A percentile compares a stretch with the other conserved stretches of the same genome.
These are phyloP conservation scores for Mycotypha africana DNA, from an alignment of 371 early-diverging fungal species.

Conservation along the genomic window DNA sequence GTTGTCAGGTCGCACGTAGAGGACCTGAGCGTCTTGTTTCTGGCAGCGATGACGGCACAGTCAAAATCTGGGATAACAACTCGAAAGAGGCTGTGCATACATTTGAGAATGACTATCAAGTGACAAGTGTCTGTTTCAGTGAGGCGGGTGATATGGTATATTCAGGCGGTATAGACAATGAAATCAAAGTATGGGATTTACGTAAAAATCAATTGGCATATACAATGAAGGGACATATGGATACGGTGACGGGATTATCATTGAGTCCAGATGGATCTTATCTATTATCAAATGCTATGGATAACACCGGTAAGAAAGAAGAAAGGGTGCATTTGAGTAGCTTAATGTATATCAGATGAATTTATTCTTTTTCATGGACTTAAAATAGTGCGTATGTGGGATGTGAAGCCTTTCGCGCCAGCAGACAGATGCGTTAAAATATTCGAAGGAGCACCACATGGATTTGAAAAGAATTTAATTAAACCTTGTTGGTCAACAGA, in stretches of 20 bases:
- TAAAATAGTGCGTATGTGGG: slow-evolving; percentile 82
- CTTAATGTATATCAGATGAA: too few species aligned
- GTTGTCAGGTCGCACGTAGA: slow-evolving; percentile 55
- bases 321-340: neutral
- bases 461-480: slow-evolving; percentile 89
- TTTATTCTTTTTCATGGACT: neutral
- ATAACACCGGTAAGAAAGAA: slow-evolving; percentile 73
- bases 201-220: slow-evolving; percentile 66
- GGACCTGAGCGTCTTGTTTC: slow-evolving; percentile 68
- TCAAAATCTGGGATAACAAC: slow-evolving; percentile 76
- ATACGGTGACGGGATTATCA: slow-evolving; percentile 86
- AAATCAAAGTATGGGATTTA: slow-evolving; percentile 87
- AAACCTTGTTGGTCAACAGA: slow-evolving; percentile 88
- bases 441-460: slow-evolving; percentile 91
- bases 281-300: slow-evolving; percentile 85
- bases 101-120: slow-evolving; percentile 68
- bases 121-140: slow-evolving; percentile 75
- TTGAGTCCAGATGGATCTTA: slow-evolving; percentile 80
- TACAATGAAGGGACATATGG: slow-evolving; percentile 77
- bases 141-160: slow-evolving; percentile 80
- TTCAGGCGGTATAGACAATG: slow-evolving; percentile 89
- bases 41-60: slow-evolving; percentile 73
- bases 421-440: slow-evolving; percentile 58
- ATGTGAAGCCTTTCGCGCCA: slow-evolving; percentile 85
- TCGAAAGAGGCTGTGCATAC: slow-evolving; percentile 69